A percentile compares a stretch with the other conserved stretches of the same genome.
Conservation (phyloP, 1,284 basidiomycete species). For the Tilletiaria anomala region DNA sequence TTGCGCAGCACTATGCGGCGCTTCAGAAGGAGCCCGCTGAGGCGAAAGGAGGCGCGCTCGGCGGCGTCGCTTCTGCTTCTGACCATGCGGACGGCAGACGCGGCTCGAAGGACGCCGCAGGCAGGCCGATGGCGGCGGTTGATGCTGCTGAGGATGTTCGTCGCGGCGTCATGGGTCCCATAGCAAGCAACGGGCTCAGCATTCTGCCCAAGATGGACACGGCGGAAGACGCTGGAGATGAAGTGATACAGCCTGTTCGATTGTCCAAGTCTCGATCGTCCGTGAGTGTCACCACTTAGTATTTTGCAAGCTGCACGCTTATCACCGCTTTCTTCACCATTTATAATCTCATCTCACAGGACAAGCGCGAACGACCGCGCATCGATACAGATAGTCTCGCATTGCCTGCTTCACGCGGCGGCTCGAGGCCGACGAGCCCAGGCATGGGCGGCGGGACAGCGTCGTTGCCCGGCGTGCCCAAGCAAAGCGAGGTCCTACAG, state of each 20-base stretch:
- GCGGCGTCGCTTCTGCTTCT: slow-evolving; percentile 2
- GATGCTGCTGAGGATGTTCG: slow-evolving; percentile 4
- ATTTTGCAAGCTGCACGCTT: neutral
- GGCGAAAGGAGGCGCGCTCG: too few relatives aligned
- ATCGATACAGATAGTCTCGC: neutral
- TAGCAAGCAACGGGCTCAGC: slow-evolving; percentile 12
- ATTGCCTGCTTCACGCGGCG: neutral
- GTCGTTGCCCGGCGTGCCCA: slow-evolving; percentile 3
- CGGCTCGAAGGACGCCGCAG: slow-evolving; percentile 1
- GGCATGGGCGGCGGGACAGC: slow-evolving; percentile 2
- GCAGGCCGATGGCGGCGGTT: slow-evolving; percentile 9
- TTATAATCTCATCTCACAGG: neutral
- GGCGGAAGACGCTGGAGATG: neutral
- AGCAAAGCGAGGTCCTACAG: slow-evolving; percentile 31
- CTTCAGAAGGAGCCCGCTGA: slow-evolving; percentile 15
- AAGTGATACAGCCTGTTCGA: too few relatives aligned
- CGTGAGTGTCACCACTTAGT: neutral
- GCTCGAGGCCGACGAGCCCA: slow-evolving; percentile 9
- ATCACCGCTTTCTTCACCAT: neutral
- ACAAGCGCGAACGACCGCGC: neutral
- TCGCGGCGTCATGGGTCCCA: slow-evolving; percentile 15
- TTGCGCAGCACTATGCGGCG: slow-evolving; percentile 13
- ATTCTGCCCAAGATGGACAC: slow-evolving; percentile 6
- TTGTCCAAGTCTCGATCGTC: slow-evolving; percentile 1
- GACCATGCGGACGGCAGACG: slow-evolving; percentile 5